Percentiles rank a stretch among this genome's conserved stretches.
Conservation (phyloP, 306 rosid species). For the Carpinus viminea region DNA sequence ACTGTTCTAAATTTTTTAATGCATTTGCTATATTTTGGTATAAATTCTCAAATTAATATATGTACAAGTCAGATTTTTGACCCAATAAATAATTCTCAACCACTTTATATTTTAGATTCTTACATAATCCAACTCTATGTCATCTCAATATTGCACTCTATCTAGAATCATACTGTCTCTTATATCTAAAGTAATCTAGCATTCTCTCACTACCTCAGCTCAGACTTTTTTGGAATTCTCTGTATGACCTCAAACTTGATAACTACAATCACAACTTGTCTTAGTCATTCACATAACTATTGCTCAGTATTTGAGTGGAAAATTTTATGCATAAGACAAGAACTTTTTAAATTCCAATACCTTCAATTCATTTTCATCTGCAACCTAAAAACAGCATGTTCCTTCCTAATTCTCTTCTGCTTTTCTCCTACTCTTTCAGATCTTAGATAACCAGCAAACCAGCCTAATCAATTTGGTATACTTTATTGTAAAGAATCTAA, state of each 20-base stretch:
- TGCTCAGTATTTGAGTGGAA: background rate
- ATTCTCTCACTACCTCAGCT: background rate
- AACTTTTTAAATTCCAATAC: background rate
- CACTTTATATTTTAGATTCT: background rate
- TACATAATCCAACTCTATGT: background rate
- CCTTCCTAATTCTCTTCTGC: background rate
- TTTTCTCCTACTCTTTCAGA: background rate
- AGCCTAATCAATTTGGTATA: background rate
- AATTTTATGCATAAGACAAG: background rate
- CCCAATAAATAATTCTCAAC: background rate
- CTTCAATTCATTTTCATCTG: slow-evolving; percentile 1
- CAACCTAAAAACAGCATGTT: background rate
- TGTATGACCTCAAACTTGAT: background rate
- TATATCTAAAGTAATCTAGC: background rate
- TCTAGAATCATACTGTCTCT: background rate
- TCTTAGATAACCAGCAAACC: slow-evolving; percentile 15
- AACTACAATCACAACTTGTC: background rate
- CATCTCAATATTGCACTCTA: background rate
- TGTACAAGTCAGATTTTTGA: background rate
- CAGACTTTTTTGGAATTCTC: background rate
- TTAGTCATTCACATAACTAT: background rate
- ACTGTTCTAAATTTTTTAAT: background rate
- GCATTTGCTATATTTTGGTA: background rate
- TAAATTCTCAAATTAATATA: background rate
- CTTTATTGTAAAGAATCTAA: background rate